Base-by-base conservation (phyloP, 2,329 filamentous ascomycete species). In the Nannizziopsis barbatae region DNA sequence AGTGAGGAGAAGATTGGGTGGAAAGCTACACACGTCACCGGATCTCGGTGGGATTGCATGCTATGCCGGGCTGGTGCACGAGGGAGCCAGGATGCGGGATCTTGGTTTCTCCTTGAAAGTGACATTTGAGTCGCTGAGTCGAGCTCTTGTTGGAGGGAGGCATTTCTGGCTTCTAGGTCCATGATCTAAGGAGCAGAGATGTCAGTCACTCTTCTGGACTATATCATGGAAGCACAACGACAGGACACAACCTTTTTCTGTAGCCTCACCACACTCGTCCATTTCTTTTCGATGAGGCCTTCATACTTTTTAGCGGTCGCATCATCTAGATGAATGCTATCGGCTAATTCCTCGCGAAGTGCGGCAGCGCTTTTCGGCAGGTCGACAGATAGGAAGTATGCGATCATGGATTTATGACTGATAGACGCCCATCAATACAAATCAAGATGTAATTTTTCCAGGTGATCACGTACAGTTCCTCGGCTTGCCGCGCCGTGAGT, bases 211-310 rank as follows among this genome's bases (percentile, higher is more conserved):
- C 42, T 30, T 30, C 36, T 42, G 33, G 37, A 18, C 10, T 11
- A 36, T 33, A 15, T 8, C 3, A 45, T 17, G 17, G 6, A 31
- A n/a, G 32, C 32, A 31, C 38, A 27, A 8, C 14, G 5, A n/a
- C 18, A 38, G 12, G 7, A 40, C 42, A 67, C 44, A 68, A 84
- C 86, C 84, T 95, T 96, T 69, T 95, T 95, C 70, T 96, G 90
- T 65, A 96, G 68, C 53, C 90, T 78, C 60, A 95, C 88, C 22
- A 96, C 84, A 60, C 87, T 92, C 15, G 90, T 96, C 90, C 90
- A 96, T 73, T 96, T 96, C 77, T 95, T 95, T 75, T 96, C 90
- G 56, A 96, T 70, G 22, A 96, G 69, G 1, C 86, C 85, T 68
- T 95, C 88, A 70, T 95, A 96, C 70, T 94, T 95, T 73, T 95